These are phyloP conservation scores for Aspergillus conjunctus DNA, from an alignment of 495 filamentous ascomycete species.

Conservation along the genomic window DNA sequence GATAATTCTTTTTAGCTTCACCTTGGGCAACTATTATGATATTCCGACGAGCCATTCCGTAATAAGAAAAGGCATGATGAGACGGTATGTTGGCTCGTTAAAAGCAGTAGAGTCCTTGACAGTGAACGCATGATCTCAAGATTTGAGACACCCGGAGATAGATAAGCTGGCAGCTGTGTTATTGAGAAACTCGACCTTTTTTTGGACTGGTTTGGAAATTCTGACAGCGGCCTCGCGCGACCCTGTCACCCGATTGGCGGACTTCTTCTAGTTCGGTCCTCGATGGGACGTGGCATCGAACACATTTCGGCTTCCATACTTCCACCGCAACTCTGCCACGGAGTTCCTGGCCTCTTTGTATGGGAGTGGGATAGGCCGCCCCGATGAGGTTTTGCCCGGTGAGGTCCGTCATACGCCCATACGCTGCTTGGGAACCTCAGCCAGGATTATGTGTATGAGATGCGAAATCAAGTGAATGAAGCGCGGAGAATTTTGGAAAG, in stretches of 20 bases:
- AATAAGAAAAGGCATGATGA: too few relatives aligned
- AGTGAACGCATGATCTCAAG: too few relatives aligned
- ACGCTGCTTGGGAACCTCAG: conserved; percentile 46
- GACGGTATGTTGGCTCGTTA: too few relatives aligned
- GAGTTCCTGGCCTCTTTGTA: conserved; percentile 47
- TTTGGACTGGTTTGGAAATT: too few relatives aligned
- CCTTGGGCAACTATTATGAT: too few relatives aligned
- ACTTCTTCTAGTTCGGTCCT: conserved; percentile 49
- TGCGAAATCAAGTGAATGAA: conserved; percentile 42
- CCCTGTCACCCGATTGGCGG: conserved; percentile 38
- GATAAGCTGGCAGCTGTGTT: neutral
- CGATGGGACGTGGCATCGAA: conserved; percentile 48
- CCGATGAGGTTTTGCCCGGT: conserved; percentile 45
- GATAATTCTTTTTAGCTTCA: too few relatives aligned
- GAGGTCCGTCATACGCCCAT: conserved; percentile 47
- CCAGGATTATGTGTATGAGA: conserved; percentile 45
- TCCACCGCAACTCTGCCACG: conserved; percentile 46
- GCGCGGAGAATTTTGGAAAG: conserved; percentile 43
- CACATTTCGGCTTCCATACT: conserved; percentile 46
- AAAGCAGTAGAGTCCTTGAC: too few relatives aligned
- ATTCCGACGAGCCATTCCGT: too few relatives aligned
- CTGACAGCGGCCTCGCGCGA: conserved; percentile 44
- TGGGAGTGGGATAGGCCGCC: conserved; percentile 43
- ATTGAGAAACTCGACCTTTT: neutral
- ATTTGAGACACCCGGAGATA: neutral